Evolutionary conservation across 345 rosid genomes (phyloP), one percentile per base, ranked within the genome.

Genomic region (Alliaria petiolata): DNA sequence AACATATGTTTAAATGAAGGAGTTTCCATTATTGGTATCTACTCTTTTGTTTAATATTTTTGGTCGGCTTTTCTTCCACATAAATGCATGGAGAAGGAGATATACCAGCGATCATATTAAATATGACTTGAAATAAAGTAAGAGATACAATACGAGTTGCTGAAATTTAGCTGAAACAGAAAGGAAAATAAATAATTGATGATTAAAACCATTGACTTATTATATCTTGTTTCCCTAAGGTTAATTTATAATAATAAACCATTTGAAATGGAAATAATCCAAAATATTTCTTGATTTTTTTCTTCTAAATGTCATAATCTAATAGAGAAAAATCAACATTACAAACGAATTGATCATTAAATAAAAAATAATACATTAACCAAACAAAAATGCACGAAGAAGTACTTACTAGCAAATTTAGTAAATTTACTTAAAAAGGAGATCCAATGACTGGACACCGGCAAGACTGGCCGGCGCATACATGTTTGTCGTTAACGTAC

Each of bases 11-110:
- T 25, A 68, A 61, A 44, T 55, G 63, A 36, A 61, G 56, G n/a
- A 75, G 79, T 75, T 75, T 44, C 79, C 40, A 61, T 53, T 61
- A 68, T 68, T 68, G 59, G 63, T 75, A 68, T 52, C 69, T 61
- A 68, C 64, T 44, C 51, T 61, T 61, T 68, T 68, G 25, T 61
- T 68, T 36, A 53, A 9, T 75, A 52, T 26, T 35, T 44, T 39
- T 61, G 74, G 55, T 60, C 68, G 55, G 47, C 60, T 59, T 53
- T 52, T 43, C 46, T 59, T 49, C 52, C 2, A 65, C 51, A 50
- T 75, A 40, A 42, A 45, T 50, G 69, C 68, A 51, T 43, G 19
- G 39, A 50, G 33, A 58, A 50, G n/a, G n/a, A n/a, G n/a, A n/a
- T 38, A 28, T 58, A 56, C 7, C 56, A 40, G 33, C 46, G 62